Evolutionary conservation across 2,329 filamentous ascomycete species (phyloP).

Genomic region (Clarireedia monteithiana): DNA sequence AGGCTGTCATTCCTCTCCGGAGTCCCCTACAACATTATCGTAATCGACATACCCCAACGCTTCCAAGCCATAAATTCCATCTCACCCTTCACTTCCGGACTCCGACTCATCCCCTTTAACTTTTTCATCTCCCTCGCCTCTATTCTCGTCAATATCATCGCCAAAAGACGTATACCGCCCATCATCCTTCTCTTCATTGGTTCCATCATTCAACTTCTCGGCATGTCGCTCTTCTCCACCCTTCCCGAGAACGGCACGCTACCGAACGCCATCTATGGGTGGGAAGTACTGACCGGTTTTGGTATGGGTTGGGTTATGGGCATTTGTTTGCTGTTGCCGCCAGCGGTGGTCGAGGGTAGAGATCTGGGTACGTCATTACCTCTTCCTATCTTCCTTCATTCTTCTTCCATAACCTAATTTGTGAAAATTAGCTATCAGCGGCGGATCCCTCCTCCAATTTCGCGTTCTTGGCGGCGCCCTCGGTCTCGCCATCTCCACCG

Average conservation of each 20-base stretch:
- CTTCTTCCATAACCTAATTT: background rate
- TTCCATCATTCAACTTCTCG: background rate
- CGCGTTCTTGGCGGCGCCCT: background rate
- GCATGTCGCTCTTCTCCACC: background rate
- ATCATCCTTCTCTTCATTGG: background rate
- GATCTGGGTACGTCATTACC: background rate
- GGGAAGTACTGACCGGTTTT: conserved; percentile 34
- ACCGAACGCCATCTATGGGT: background rate
- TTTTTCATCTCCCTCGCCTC: background rate
- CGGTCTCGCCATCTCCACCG: background rate
- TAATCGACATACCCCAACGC: background rate
- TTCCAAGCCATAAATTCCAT: background rate
- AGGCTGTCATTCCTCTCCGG: background rate
- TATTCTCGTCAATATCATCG: background rate
- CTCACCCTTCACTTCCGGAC: background rate
- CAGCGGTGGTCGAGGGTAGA: background rate
- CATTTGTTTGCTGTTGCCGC: background rate
- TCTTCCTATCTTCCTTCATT: background rate
- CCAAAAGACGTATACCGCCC: background rate
- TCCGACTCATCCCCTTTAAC: background rate
- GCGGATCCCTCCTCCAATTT: background rate
- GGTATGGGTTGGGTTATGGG: background rate
- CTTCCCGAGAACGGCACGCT: background rate
- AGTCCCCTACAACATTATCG: background rate
- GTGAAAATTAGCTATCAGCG: background rate